Evolutionary conservation across 257 asterid genomes (phyloP).

Genomic region (Jacaranda copaia): DNA sequence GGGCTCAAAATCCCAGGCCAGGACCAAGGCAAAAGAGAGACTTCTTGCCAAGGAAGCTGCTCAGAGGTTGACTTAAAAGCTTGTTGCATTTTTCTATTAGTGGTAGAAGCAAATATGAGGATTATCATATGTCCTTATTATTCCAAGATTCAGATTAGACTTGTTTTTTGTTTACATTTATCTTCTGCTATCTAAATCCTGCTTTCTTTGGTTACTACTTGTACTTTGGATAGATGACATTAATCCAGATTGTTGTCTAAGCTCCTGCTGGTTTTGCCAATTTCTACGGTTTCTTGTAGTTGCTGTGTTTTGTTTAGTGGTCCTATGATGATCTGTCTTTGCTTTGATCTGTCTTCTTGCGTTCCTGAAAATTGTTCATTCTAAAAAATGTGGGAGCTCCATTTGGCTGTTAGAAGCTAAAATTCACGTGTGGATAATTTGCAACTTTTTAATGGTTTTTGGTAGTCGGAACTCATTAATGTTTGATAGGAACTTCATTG

Average conservation of each 20-base stretch:
- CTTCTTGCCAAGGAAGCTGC: constrained; percentile 58
- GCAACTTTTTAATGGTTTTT: neutral
- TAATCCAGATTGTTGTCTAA: neutral
- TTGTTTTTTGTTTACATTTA: neutral
- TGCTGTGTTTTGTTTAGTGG: no score
- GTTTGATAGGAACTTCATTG: no score
- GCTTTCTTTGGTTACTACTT: neutral
- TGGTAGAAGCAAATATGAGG: constrained; percentile 11
- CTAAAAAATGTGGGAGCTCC: neutral
- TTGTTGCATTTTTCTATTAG: neutral
- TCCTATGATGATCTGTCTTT: neutral
- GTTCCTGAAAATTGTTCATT: neutral
- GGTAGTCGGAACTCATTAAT: no score
- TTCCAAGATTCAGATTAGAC: constrained; percentile 3
- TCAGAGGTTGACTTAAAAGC: constrained; percentile 43
- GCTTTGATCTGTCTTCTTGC: neutral
- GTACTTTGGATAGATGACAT: constrained; percentile 1
- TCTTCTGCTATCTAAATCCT: neutral
- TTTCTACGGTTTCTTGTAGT: neutral
- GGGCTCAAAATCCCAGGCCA: constrained; percentile 63
- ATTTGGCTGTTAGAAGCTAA: neutral
- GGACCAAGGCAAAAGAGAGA: constrained; percentile 51
- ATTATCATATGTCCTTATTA: neutral
- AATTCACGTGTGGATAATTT: no score
- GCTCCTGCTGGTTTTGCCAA: neutral